These are phyloP conservation scores for Hanseniaspora occidentalis DNA, from an alignment of 805 yeast genomes.

Conservation along the genomic window DNA sequence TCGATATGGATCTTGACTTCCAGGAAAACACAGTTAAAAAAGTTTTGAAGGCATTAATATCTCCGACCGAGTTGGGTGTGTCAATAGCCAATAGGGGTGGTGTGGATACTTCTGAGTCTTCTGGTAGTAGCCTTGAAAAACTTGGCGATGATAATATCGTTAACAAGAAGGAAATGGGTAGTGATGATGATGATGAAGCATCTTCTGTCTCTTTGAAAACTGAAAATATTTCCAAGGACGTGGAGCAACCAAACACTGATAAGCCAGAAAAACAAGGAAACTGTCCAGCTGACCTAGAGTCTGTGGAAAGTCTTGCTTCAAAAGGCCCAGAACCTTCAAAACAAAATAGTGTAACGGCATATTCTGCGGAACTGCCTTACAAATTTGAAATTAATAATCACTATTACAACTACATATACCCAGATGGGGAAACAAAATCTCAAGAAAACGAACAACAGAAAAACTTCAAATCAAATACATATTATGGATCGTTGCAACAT, in stretches of 20 bases:
- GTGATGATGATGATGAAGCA: too few relatives aligned
- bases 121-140: too few relatives aligned
- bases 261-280: background rate
- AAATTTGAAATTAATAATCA: conserved; percentile 18
- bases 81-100: conserved; percentile 18
- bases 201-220: too few relatives aligned
- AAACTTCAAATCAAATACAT: too few relatives aligned
- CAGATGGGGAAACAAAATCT: background rate
- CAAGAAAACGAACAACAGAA: conserved; percentile 10
- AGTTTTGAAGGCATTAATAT: conserved; percentile 13
- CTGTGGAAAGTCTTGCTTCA: too few relatives aligned
- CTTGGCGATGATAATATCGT: too few relatives aligned
- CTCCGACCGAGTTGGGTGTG: conserved; percentile 20
- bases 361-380: conserved; percentile 15
- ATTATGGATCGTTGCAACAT: conserved; percentile 37
- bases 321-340: too few relatives aligned
- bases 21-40: conserved; percentile 7
- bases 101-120: conserved; percentile 4
- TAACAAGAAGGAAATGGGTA: too few relatives aligned
- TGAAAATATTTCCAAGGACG: too few relatives aligned
- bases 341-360: too few relatives aligned
- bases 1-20: conserved; percentile 2
- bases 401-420: conserved; percentile 12
- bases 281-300: conserved; percentile 10
- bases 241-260: background rate